A percentile compares a stretch with the other conserved stretches of the same genome.
Conservation (phyloP, 2,329 filamentous ascomycete genomes). For the Colletotrichum cereale region DNA sequence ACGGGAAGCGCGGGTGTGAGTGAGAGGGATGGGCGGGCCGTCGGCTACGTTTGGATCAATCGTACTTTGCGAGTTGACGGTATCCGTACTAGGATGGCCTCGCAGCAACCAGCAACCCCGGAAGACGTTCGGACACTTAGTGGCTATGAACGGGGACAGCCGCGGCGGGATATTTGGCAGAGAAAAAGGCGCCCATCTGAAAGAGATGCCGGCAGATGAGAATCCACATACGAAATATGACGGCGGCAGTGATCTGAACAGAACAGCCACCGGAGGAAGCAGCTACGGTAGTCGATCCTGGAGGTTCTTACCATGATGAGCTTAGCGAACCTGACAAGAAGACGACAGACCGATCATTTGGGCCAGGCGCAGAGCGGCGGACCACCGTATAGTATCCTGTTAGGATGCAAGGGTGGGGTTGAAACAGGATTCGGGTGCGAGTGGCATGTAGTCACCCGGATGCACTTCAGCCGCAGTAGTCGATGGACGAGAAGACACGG, state of each 20-base stretch:
- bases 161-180: slow-evolving; percentile 1
- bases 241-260: slow-evolving; percentile 9
- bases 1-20: not conserved
- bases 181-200: not conserved
- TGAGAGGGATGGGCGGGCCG: slow-evolving; percentile 2
- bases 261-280: not conserved
- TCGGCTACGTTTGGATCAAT: slow-evolving; percentile 13
- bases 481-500: slow-evolving; percentile 4
- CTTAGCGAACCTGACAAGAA: not conserved
- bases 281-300: not conserved
- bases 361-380: not conserved
- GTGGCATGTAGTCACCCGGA: slow-evolving; percentile 16
- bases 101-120: slow-evolving; percentile 1
- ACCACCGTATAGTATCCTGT: not conserved
- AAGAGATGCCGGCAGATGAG: not conserved
- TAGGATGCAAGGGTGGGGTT: not conserved
- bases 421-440: not conserved
- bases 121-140: not conserved
- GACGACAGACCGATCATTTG: not conserved
- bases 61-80: slow-evolving; percentile 7
- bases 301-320: not conserved
- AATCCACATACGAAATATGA: not conserved
- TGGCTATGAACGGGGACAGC: slow-evolving; percentile 8
- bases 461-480: not conserved
- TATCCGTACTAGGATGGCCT: slow-evolving; percentile 23